Evolutionary conservation across 306 rosid species (phyloP), one percentile per base, ranked within the genome.

Genomic region (Corylus avellana): DNA sequence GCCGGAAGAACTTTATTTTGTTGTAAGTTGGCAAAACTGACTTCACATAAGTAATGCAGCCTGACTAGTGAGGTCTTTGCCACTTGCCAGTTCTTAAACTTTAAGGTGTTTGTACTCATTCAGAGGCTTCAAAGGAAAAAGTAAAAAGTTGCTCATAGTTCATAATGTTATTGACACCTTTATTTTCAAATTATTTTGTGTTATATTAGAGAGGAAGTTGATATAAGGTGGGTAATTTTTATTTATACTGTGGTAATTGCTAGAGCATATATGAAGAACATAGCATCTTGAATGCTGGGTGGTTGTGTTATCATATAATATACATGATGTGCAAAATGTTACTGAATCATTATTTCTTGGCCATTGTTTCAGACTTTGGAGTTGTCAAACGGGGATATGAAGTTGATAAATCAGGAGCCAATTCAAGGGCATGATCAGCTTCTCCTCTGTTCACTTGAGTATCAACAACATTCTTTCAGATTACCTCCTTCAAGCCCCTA

Each of bases 401-500:
- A 82, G 88, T 74, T 86, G 25, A 85, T 67, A 75, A 74, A 76
- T 13, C 54, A 51, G 74, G 91, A 87, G 79, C 90, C 84, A 68
- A 76, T 79, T 59, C 85, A 50, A 79, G 78, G 73, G 8, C 72
- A 76, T 55, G 85, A 85, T 77, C 96, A 87, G 80, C 86, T 80
- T 70, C 59, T 77, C 32, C 79, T 73, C 25, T 84, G 90, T 81
- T 82, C 92, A 1, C 83, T 72, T 49, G 96, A 92, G 66, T 84
- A 57, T 58, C 87, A 87, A 57, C 92, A 81, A 4, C 73, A 85
- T 78, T 87, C 88, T 59, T 87, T 94, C 83, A 87, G 83, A 74
- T 83, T 94, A 51, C 98, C 98, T 50, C 97, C 97, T 77, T 91
- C 97, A 32, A 91, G 95, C 81, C 97, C 97, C 32, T 94, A 20